A percentile compares a stretch with the other conserved stretches of the same genome.
Evolutionary conservation across 257 asterid genomes (phyloP).

Genomic region (Petrea volubilis): DNA sequence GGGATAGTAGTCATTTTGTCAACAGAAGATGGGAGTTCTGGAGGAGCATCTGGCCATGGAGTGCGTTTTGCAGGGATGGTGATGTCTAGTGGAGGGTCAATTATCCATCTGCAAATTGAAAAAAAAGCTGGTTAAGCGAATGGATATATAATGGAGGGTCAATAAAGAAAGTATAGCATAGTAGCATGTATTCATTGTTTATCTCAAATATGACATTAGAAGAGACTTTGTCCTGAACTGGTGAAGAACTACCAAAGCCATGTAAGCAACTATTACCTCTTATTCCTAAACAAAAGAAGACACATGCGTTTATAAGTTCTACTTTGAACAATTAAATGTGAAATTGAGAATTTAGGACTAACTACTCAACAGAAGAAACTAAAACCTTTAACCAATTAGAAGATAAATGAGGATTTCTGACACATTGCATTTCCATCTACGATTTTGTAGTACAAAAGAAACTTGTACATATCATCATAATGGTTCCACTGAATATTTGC

Average conservation of each 20-base stretch:
- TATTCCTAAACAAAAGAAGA: background rate
- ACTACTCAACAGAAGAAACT: background rate
- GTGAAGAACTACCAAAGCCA: background rate
- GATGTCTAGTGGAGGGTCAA: constrained; percentile 83
- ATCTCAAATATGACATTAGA: background rate
- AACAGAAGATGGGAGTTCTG: constrained; percentile 60
- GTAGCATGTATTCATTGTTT: background rate
- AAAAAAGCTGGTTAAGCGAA: background rate
- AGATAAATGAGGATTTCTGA: background rate
- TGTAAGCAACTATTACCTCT: background rate
- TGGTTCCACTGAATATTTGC: background rate
- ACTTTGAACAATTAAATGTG: background rate
- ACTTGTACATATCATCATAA: background rate
- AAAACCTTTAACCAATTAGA: background rate
- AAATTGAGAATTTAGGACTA: background rate
- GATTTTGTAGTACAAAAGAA: background rate
- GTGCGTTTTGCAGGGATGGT: constrained; percentile 90
- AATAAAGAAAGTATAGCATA: background rate
- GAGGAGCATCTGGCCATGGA: constrained; percentile 98
- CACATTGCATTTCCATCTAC: background rate
- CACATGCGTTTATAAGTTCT: background rate
- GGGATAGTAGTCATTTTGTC: constrained; percentile 45
- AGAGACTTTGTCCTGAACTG: background rate
- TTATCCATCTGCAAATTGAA: constrained; percentile 66
- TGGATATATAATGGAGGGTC: too few relatives aligned